These are phyloP conservation scores for Olyra latifolia DNA, from an alignment of 176 grass and related monocot genomes.

Conservation along the genomic window DNA sequence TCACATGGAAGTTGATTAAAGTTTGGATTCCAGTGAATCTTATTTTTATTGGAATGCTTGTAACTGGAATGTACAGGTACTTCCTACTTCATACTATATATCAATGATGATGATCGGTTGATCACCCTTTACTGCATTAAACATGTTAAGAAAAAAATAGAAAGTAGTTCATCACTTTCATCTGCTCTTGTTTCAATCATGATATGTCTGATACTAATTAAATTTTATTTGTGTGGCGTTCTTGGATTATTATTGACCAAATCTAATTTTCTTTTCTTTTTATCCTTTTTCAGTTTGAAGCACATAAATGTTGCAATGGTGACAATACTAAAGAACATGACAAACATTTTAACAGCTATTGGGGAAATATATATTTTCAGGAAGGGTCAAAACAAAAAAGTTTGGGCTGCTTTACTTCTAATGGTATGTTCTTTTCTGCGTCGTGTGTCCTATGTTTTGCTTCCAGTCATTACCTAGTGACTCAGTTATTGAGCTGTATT, in stretches of 20 bases:
- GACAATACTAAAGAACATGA: slow-evolving; percentile 89
- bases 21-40: slow-evolving; percentile 87
- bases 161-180: neutral
- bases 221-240: neutral
- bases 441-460: neutral
- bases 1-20: slow-evolving; percentile 83
- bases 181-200: neutral
- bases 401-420: slow-evolving; percentile 78
- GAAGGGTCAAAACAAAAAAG: slow-evolving; percentile 73
- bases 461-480: neutral
- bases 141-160: neutral
- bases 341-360: slow-evolving; percentile 83
- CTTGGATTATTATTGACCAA: neutral
- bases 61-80: slow-evolving; percentile 92
- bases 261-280: neutral
- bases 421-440: slow-evolving; percentile 61
- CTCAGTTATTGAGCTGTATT: neutral
- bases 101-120: neutral
- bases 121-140: neutral
- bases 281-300: slow-evolving; percentile 64
- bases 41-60: slow-evolving; percentile 84
- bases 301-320: slow-evolving; percentile 97
- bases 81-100: neutral
- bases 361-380: slow-evolving; percentile 80
- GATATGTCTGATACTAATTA: neutral